phyloP scores from a whole-genome alignment of 192 early-diverging fungal species.

The Coemansia javaensis region DNA sequence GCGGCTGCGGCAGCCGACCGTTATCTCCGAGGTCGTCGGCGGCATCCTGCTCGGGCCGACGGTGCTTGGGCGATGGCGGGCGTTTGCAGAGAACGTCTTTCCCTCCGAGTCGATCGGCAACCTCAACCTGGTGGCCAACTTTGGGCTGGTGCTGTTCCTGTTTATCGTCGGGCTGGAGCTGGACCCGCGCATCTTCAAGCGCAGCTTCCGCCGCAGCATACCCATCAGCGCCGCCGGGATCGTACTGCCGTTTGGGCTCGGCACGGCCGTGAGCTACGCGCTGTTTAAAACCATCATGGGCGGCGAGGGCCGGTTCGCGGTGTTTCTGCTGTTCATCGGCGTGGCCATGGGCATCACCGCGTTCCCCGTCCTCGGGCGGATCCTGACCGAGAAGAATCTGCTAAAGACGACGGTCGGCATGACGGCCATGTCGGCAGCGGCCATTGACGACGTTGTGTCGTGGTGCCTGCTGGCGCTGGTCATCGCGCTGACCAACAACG shows the following conservation, averaged over 20 bases:
- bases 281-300: slow-evolving; percentile 58
- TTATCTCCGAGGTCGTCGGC: slow-evolving; percentile 88
- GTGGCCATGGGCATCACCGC: slow-evolving; percentile 93
- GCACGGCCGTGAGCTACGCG: slow-evolving; percentile 68
- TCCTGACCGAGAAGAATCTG: slow-evolving; percentile 83
- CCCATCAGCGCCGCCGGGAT: slow-evolving; percentile 78
- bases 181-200: slow-evolving; percentile 57
- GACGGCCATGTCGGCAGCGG: slow-evolving; percentile 78
- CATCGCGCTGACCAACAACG: slow-evolving; percentile 78
- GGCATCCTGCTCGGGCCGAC: slow-evolving; percentile 88
- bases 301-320: slow-evolving; percentile 52
- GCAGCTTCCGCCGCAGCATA: slow-evolving; percentile 53
- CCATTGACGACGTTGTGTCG: slow-evolving; percentile 81
- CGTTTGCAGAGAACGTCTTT: slow-evolving; percentile 68
- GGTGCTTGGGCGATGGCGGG: slow-evolving; percentile 68
- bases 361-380: slow-evolving; percentile 93
- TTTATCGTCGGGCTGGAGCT: slow-evolving; percentile 88
- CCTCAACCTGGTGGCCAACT: slow-evolving; percentile 74
- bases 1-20: slow-evolving; percentile 71
- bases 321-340: slow-evolving; percentile 80
- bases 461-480: slow-evolving; percentile 83
- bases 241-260: slow-evolving; percentile 71
- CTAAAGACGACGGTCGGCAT: slow-evolving; percentile 75
- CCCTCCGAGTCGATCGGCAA: slow-evolving; percentile 61
- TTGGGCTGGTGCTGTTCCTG: slow-evolving; percentile 85